A percentile compares a stretch with the other conserved stretches of the same genome.
Conservation (phyloP, 2,329 filamentous ascomycete species). For the Tolypocladium ovalisporum region DNA sequence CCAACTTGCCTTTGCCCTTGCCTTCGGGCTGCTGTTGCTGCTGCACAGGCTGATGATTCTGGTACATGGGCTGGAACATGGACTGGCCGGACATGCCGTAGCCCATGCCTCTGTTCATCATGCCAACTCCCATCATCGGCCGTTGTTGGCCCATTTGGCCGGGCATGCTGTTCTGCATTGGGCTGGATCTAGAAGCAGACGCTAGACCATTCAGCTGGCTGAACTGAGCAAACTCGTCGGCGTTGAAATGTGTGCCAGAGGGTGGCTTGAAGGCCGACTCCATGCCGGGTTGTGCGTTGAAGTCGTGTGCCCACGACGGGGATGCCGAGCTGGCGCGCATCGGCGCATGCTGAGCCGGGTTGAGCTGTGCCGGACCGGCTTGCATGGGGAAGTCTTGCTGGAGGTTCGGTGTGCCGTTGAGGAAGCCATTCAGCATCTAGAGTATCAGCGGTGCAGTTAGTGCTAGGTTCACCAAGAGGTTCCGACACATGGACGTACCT, state of each 20-base stretch:
- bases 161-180: conserved; percentile 45
- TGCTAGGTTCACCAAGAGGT: conserved; percentile 9
- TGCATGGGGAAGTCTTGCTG: conserved; percentile 44
- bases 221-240: conserved; percentile 82
- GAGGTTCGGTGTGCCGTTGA: conserved; percentile 62
- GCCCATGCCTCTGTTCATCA: conserved; percentile 41
- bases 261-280: conserved; percentile 57
- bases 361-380: conserved; percentile 35
- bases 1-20: conserved; percentile 83
- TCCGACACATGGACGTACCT: conserved; percentile 34
- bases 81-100: conserved; percentile 27
- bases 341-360: conserved; percentile 37
- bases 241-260: conserved; percentile 53
- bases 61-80: conserved; percentile 43
- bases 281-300: conserved; percentile 53
- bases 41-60: conserved; percentile 33
- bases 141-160: conserved; percentile 41
- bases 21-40: conserved; percentile 38
- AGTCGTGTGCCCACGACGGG: conserved; percentile 43
- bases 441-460: conserved; percentile 13
- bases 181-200: conserved; percentile 39
- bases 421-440: conserved; percentile 88
- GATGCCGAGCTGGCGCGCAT: conserved; percentile 43
- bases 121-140: conserved; percentile 48
- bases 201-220: conserved; percentile 58